Evolutionary conservation across 139 green algal species (phyloP).

Genomic region (Pleodorina starrii): DNA sequence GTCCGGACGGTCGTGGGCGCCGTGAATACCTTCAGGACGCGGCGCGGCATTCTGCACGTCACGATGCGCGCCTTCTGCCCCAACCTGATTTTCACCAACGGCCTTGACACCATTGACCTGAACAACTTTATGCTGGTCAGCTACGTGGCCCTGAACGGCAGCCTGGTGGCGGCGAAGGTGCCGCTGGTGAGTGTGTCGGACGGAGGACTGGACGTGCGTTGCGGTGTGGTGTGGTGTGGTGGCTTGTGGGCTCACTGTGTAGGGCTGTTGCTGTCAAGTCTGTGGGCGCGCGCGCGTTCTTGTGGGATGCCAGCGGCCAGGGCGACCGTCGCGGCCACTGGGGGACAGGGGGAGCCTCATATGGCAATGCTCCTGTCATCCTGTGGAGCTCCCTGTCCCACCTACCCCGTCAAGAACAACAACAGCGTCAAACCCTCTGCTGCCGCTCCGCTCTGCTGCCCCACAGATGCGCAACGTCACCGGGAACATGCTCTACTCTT

Average conservation of each 20-base stretch:
- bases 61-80: background rate
- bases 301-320: too few relatives aligned
- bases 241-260: too few relatives aligned
- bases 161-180: background rate
- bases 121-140: constrained; percentile 15
- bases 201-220: too few relatives aligned
- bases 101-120: background rate
- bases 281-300: too few relatives aligned
- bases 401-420: too few relatives aligned
- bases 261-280: too few relatives aligned
- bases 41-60: background rate
- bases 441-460: background rate
- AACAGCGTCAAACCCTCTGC: too few relatives aligned
- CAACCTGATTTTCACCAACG: background rate
- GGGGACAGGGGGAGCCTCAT: too few relatives aligned
- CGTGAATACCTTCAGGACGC: background rate
- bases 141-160: background rate
- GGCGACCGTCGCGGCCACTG: too few relatives aligned
- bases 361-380: too few relatives aligned
- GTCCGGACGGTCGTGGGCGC: background rate
- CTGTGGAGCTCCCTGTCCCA: background rate
- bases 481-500: background rate
- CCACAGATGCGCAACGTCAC: constrained; percentile 12
- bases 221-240: too few relatives aligned
- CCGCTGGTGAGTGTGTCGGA: constrained; percentile 14